Percentiles rank a stretch among this genome's conserved stretches.
Conservation (phyloP, 2,329 filamentous ascomycete species). For the Zymoseptoria tritici region DNA sequence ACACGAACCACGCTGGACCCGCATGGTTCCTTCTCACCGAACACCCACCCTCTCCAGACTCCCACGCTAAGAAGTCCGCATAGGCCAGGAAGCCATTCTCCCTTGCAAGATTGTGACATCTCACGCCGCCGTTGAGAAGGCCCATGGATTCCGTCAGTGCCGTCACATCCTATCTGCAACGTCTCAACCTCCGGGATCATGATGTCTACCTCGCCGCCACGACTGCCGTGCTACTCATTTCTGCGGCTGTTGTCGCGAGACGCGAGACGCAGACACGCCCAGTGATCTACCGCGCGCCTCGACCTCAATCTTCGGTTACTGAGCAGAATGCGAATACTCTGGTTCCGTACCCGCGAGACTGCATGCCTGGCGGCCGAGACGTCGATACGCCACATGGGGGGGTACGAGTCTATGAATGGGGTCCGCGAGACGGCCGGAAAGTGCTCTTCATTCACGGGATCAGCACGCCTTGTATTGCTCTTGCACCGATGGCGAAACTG, state of each 20-base stretch:
- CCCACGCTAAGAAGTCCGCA: neutral
- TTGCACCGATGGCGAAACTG: conserved; percentile 58
- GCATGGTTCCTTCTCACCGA: neutral
- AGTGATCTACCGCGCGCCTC: conserved; percentile 10
- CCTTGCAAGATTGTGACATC: neutral
- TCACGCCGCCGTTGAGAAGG: neutral
- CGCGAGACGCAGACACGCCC: neutral
- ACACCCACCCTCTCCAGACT: neutral
- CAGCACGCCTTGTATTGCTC: conserved; percentile 64
- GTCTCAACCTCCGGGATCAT: neutral
- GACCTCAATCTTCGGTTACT: conserved; percentile 6
- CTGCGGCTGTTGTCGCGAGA: neutral
- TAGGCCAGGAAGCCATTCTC: neutral
- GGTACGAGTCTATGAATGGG: conserved; percentile 73
- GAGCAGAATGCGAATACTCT: conserved; percentile 13
- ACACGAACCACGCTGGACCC: neutral
- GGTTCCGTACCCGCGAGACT: conserved; percentile 58
- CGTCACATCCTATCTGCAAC: neutral
- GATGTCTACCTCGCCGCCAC: neutral
- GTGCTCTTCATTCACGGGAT: conserved; percentile 75
- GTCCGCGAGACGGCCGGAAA: conserved; percentile 60
- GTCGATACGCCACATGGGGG: conserved; percentile 63
- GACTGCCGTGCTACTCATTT: neutral
- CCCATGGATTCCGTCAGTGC: neutral
- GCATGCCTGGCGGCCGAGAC: conserved; percentile 61